Base-by-base conservation (phyloP, 768 basidiomycete species). In the Auricularia auricula-judae region DNA sequence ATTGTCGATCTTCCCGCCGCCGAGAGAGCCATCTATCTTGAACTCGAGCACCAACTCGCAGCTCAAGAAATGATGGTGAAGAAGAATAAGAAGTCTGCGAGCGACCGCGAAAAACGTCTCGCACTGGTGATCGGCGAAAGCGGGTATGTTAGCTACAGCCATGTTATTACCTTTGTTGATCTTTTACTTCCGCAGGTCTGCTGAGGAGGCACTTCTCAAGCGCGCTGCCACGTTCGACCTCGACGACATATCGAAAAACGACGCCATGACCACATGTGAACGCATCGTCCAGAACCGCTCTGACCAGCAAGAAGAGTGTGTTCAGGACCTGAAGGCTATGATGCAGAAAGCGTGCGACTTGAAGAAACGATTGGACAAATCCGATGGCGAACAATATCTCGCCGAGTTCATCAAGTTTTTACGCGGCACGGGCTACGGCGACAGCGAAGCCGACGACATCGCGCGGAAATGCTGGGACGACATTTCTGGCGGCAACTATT, bases 151-250 rank as follows among this genome's bases (percentile, higher is more conserved):
- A 47, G 51, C 7, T 23, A 11, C 36, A 21, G 18, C 8, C 23
- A 47, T 18, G 23, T 33, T 61, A 23, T 16, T n/a, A 8, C n/a
- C 8, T 73, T 65, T 21, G 42, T 63, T 36, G 47, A 39, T 36
- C 36, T 33, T 56, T 10, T 54, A 7, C 23, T 62, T 29, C 42
- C 18, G 43, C 66, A 93, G 91, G 69, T 84, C 91, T 66, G 91
- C 91, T 2, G 91, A 93, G 71, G 93, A 97, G 77, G 93, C 94
- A 1, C 82, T 98, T 11, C 81, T 98, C 65, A 98, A 98, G 72
- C 88, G 95, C 44, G 96, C 93, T 72, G 95, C 94, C 4, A 94
- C 96, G 72, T 98, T 96, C 74, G 91, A 93, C 68, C 80, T 94
- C 39, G 90, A 92, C 63, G 84, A 82, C 18, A 81, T 67, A 81